Percentiles rank a stretch among this genome's conserved stretches.
phyloP scores from a whole-genome alignment of 805 yeast species.

The Danielia oregonensis region DNA sequence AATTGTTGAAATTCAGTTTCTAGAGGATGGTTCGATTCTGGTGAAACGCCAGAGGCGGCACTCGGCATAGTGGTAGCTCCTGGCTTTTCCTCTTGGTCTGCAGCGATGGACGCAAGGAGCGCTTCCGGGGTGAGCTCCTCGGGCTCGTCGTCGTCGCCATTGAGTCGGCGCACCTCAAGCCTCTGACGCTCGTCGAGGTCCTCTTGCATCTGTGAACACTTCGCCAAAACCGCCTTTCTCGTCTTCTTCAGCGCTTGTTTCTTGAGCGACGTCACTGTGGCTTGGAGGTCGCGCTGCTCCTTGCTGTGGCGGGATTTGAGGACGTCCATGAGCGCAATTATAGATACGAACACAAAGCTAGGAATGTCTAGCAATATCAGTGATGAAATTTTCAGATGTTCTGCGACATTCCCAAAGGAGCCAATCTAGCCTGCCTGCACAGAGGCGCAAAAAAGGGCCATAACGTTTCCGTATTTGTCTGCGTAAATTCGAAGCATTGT shows the following conservation, averaged over 20 bases:
- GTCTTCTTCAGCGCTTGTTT: constrained; percentile 81
- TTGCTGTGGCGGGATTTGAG: constrained; percentile 60
- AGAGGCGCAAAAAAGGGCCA: no score
- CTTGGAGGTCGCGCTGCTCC: constrained; percentile 63
- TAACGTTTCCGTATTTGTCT: no score
- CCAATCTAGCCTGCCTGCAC: no score
- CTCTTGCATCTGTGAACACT: constrained; percentile 57
- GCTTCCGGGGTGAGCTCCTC: constrained; percentile 59
- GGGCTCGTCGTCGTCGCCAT: constrained; percentile 3
- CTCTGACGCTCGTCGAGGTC: constrained; percentile 53
- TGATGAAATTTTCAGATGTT: no score
- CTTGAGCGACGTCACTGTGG: constrained; percentile 69
- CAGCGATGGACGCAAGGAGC: constrained; percentile 39
- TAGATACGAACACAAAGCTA: no score
- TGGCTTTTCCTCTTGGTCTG: no score
- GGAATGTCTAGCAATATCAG: no score
- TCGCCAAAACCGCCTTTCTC: constrained; percentile 58
- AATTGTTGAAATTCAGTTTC: not conserved
- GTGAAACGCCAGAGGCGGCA: no score
- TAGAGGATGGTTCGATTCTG: not conserved
- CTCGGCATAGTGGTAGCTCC: no score
- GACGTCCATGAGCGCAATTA: no score
- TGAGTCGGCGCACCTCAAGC: constrained; percentile 40
- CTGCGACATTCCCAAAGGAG: no score
- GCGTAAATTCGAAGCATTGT: no score